Conservation (phyloP, 495 filamentous ascomycete species). For the Aspergillus funiculosus region DNA sequence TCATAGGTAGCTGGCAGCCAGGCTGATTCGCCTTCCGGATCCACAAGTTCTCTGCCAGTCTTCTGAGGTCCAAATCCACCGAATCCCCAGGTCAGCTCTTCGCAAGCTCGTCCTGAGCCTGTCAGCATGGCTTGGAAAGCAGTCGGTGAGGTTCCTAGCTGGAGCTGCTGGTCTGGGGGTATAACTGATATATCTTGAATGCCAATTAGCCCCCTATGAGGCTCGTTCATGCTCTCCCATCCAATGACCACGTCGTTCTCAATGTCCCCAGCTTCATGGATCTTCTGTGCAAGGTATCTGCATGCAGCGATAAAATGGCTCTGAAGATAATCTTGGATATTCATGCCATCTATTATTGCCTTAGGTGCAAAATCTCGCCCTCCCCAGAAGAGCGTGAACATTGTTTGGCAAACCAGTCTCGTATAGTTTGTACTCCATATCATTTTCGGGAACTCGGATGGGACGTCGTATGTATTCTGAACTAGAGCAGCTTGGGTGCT, state of each 20-base stretch:
- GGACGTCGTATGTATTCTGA: slow-evolving; percentile 89
- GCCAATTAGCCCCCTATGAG: slow-evolving; percentile 84
- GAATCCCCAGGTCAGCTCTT: slow-evolving; percentile 88
- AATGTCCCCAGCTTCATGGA: slow-evolving; percentile 85
- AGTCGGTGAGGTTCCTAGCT: slow-evolving; percentile 90
- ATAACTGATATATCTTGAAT: slow-evolving; percentile 75
- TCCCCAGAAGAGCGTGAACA: slow-evolving; percentile 92
- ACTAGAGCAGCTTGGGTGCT: slow-evolving; percentile 89
- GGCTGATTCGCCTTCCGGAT: slow-evolving; percentile 76
- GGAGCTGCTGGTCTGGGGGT: slow-evolving; percentile 81
- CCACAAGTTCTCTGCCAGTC: slow-evolving; percentile 73
- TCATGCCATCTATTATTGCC: slow-evolving; percentile 87
- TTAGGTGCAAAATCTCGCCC: slow-evolving; percentile 94
- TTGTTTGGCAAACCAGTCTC: slow-evolving; percentile 77
- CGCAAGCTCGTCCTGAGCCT: slow-evolving; percentile 82
- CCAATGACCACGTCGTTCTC: slow-evolving; percentile 86
- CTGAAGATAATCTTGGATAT: slow-evolving; percentile 95
- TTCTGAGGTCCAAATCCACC: slow-evolving; percentile 88
- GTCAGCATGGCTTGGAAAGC: slow-evolving; percentile 90
- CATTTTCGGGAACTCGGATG: slow-evolving; percentile 91
- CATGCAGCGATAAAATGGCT: slow-evolving; percentile 77
- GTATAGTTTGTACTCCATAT: slow-evolving; percentile 98
- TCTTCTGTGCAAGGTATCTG: slow-evolving; percentile 71
- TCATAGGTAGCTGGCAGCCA: slow-evolving; percentile 81
- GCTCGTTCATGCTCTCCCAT: slow-evolving; percentile 95